phyloP scores from a whole-genome alignment of 2,329 filamentous ascomycete species.

The Pochonia chlamydosporia region DNA sequence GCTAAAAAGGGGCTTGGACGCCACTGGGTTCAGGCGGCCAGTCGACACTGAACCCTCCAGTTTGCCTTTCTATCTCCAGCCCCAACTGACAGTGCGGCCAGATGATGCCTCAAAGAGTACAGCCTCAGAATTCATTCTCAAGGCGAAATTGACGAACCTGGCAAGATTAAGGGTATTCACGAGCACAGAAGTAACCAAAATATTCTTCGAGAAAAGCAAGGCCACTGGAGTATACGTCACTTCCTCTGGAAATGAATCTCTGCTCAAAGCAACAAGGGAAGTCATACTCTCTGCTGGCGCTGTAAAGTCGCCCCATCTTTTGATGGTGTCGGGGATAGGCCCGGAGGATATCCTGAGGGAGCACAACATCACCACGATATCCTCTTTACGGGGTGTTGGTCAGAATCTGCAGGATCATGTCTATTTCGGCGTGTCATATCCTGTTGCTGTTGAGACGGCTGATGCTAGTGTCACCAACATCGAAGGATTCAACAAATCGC shows the following conservation, averaged over 20 bases:
- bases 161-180: background rate
- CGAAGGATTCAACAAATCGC: background rate
- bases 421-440: background rate
- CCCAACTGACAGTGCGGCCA: background rate
- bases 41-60: background rate
- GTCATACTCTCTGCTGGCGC: conserved; percentile 1
- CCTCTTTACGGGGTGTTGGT: background rate
- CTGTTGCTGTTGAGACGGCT: background rate
- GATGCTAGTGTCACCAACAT: background rate
- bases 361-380: background rate
- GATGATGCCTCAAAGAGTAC: background rate
- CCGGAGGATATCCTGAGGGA: background rate
- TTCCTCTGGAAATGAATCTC: background rate
- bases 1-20: background rate
- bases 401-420: background rate
- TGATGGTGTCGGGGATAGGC: background rate
- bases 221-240: background rate
- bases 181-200: background rate
- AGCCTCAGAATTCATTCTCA: background rate
- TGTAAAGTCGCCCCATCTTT: background rate
- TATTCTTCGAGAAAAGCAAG: background rate
- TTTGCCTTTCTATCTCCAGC: background rate
- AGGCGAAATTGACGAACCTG: background rate
- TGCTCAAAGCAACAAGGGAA: background rate
- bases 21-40: background rate